Percentiles rank a stretch among this genome's conserved stretches.
phyloP scores from a whole-genome alignment of 2,329 filamentous ascomycete species.

The Xylariales sp. region DNA sequence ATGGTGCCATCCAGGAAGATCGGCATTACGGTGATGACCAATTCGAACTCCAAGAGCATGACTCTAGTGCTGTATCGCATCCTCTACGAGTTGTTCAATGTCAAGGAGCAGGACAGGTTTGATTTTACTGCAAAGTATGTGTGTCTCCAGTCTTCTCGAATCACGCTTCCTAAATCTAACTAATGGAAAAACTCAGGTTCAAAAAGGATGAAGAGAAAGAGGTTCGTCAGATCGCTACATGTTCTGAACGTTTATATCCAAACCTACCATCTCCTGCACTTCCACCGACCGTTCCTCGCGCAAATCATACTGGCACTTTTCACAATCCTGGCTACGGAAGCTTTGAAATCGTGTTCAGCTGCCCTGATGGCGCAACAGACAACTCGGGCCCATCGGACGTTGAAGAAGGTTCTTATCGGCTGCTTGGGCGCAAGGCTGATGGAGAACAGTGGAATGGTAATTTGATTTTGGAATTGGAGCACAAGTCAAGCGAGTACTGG shows the following conservation, averaged over 20 bases:
- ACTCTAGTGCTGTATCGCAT: conserved; percentile 21
- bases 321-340: conserved; percentile 10
- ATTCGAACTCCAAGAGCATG: conserved; percentile 10
- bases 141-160: not conserved
- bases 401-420: not conserved
- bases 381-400: not conserved
- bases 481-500: conserved; percentile 7
- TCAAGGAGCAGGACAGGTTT: conserved; percentile 8
- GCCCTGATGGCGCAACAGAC: not conserved
- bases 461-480: conserved; percentile 1
- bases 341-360: conserved; percentile 4
- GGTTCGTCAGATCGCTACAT: conserved; percentile 4
- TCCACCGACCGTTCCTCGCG: conserved; percentile 5
- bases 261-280: conserved; percentile 9
- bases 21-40: conserved; percentile 26
- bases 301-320: conserved; percentile 9
- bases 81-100: conserved; percentile 21
- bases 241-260: conserved; percentile 11
- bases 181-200: too few species aligned
- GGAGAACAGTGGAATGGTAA: not conserved
- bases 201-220: conserved; percentile 1
- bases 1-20: conserved; percentile 28
- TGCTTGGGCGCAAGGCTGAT: not conserved
- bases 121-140: conserved; percentile 11
- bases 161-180: not conserved